Evolutionary conservation across 192 early-diverging fungal genomes (phyloP).

Genomic region (Piromyces sp.): DNA sequence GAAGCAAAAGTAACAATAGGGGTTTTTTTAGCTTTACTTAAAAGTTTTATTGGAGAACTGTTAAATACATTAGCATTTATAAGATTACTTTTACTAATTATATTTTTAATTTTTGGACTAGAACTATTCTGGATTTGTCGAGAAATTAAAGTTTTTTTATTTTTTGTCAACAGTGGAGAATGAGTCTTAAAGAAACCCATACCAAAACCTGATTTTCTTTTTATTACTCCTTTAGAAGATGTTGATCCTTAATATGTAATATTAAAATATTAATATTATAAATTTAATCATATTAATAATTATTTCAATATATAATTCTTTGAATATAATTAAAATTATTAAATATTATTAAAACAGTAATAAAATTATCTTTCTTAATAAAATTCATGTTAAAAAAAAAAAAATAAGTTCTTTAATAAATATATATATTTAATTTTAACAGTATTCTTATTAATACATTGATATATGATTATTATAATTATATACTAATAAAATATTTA

Average conservation of each 20-base stretch:
- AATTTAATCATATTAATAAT: too few relatives aligned
- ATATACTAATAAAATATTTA: too few relatives aligned
- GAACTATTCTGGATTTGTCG: not conserved
- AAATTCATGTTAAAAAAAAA: too few relatives aligned
- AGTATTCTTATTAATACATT: too few relatives aligned
- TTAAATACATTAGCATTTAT: not conserved
- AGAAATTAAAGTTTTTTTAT: not conserved
- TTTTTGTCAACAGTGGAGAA: not conserved
- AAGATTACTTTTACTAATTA: not conserved
- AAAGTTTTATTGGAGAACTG: not conserved
- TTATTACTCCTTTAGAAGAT: not conserved
- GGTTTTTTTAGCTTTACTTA: not conserved
- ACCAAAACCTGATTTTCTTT: not conserved
- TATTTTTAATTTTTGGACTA: not conserved
- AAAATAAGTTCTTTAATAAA: too few relatives aligned
- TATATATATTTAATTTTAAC: too few relatives aligned
- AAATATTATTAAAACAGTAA: too few relatives aligned
- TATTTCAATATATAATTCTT: too few relatives aligned
- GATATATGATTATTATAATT: too few relatives aligned
- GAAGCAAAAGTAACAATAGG: not conserved
- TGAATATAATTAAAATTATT: too few relatives aligned
- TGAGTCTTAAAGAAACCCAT: not conserved
- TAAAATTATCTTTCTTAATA: too few relatives aligned
- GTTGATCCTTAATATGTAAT: not conserved
- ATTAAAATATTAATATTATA: too few relatives aligned